Evolutionary conservation across 495 filamentous ascomycete species (phyloP), one percentile per base, ranked within the genome.

Genomic region (Xylaria flabelliformis): DNA sequence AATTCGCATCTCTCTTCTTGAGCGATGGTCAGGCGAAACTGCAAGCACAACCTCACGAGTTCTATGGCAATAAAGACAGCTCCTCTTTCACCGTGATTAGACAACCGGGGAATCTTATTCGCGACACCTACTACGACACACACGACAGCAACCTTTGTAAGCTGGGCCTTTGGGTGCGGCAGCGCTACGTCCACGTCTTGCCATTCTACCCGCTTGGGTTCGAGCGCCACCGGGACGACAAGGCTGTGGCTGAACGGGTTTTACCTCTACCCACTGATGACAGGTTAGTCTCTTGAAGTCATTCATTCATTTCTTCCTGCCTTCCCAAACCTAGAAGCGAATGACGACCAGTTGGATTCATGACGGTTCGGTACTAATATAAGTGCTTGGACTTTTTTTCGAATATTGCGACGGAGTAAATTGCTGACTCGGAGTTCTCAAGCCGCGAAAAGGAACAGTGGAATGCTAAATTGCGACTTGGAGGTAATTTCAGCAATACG

Each of bases 51-150:
- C 17, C 12, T 8, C 13, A 13, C 15, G 21, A 21, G 9, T 32
- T 39, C 17, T 21, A 39, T 32, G 8, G 17, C 32, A 39, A 66
- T 8, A 48, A 51, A 24, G 4, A 24, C 19, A n/a, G 13, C 24
- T 42, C 15, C 8, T n/a, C 48, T 29, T 74, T 74, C 44, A 42
- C 41, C 61, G 19, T 55, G 5, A 1, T 69, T 0, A 50, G 19
- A 0, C 65, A 70, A 7, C 70, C 73, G 2, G 32, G 26, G 0
- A 41, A 72, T 42, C 26, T 72, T 4, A 74, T 75, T 46, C 70
- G 70, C 44, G 73, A 75, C 55, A 75, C 65, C 0, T 75, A 75
- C 62, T 75, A 75, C 66, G 73, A 75, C 67, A 75, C 70, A 1
- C 61, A 67, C 32, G 65, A 70, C 26, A 53, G 21, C 7, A 70